Evolutionary conservation across 148 eudicot genomes (phyloP).

Genomic region (Polygonum maritimum): DNA sequence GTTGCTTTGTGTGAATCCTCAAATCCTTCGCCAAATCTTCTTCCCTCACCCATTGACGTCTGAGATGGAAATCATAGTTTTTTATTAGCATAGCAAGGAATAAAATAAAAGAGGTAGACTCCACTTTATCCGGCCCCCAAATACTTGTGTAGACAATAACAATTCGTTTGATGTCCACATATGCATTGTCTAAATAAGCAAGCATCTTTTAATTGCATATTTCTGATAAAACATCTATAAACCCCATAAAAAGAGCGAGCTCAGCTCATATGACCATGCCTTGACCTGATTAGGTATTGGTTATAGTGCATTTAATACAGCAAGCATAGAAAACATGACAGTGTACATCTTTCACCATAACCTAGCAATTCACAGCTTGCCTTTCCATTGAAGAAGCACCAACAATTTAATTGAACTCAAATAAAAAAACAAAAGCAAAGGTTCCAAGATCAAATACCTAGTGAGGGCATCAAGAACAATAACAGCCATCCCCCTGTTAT

Average conservation of each 20-base stretch:
- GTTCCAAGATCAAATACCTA: conserved; percentile 27
- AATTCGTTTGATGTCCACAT: neutral
- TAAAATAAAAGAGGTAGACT: neutral
- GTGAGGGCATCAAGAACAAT: conserved; percentile 95
- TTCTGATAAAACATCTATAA: neutral
- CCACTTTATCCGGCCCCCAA: neutral
- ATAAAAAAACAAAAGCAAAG: neutral
- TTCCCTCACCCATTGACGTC: conserved; percentile 95
- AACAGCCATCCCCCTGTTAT: conserved; percentile 87
- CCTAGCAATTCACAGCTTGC: neutral
- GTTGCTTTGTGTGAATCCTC: conserved; percentile 87
- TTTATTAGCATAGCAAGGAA: conserved; percentile 43
- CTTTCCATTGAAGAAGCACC: neutral
- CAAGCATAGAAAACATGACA: neutral
- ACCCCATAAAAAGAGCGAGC: neutral
- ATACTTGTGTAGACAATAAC: neutral
- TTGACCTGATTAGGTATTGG: neutral
- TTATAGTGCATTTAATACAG: neutral
- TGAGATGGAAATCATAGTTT: conserved; percentile 14
- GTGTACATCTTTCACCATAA: neutral
- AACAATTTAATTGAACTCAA: neutral
- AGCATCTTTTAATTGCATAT: neutral
- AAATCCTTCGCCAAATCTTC: conserved; percentile 95
- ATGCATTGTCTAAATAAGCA: neutral
- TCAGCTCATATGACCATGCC: neutral